Percentiles rank a stretch among this genome's conserved stretches.
Conservation (phyloP, 305 asterid species). For the Lippia alba region DNA sequence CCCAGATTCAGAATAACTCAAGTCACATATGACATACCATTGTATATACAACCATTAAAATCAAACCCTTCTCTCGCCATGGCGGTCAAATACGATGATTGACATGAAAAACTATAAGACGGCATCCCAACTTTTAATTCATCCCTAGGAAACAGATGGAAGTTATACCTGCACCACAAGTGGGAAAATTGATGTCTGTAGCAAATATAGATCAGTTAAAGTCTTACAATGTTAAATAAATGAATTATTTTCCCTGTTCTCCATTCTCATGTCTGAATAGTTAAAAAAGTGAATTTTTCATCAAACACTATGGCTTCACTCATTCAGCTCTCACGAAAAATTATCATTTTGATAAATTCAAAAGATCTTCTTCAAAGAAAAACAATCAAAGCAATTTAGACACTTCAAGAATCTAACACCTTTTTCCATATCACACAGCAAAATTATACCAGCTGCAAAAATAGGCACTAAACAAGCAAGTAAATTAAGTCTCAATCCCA, state of each 20-base stretch:
- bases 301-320: background rate
- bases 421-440: background rate
- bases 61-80: conserved; percentile 91
- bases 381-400: conserved; percentile 2
- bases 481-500: conserved; percentile 11
- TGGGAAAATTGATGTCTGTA: conserved; percentile 23
- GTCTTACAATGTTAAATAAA: background rate
- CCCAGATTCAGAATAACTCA: conserved; percentile 13
- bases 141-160: conserved; percentile 94
- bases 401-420: conserved; percentile 18
- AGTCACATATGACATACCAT: conserved; percentile 60
- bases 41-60: conserved; percentile 87
- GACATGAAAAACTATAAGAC: conserved; percentile 81
- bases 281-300: too few species aligned
- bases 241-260: background rate
- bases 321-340: too few species aligned
- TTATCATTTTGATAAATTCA: background rate
- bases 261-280: background rate
- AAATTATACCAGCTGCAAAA: background rate
- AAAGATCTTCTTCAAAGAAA: background rate
- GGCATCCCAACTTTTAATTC: conserved; percentile 91
- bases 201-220: background rate
- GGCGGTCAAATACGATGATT: conserved; percentile 73
- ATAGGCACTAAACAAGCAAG: conserved; percentile 1
- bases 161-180: conserved; percentile 74